Evolutionary conservation across 352 stramenopile species (phyloP).

Genomic region (Phytophthora pinifolia): DNA sequence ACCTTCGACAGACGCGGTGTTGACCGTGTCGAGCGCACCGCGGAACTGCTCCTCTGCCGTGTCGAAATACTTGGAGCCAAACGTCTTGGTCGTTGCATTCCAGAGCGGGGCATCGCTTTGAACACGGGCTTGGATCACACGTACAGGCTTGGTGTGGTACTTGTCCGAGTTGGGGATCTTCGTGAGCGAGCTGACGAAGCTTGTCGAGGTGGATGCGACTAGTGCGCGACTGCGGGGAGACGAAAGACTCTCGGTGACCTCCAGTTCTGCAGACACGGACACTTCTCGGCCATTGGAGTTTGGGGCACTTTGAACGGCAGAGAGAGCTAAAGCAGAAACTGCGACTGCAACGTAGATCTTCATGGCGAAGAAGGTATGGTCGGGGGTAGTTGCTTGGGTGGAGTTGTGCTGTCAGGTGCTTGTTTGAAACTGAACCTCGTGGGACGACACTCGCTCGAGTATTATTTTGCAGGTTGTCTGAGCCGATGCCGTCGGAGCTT

Average conservation of each 20-base stretch:
- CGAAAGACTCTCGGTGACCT: constrained; percentile 11
- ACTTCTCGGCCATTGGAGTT: constrained; percentile 16
- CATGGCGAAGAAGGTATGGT: constrained; percentile 6
- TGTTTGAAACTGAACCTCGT: constrained; percentile 22
- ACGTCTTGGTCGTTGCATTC: constrained; percentile 40
- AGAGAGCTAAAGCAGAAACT: constrained; percentile 15
- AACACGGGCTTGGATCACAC: constrained; percentile 60
- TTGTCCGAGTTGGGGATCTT: constrained; percentile 37
- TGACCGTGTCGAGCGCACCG: constrained; percentile 40
- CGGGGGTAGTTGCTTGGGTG: background rate
- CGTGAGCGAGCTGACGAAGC: constrained; percentile 27
- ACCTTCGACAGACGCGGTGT: constrained; percentile 48
- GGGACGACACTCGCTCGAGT: too few relatives aligned
- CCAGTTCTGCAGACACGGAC: constrained; percentile 21
- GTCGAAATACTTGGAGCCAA: constrained; percentile 41
- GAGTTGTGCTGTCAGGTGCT: background rate
- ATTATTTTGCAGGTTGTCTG: too few relatives aligned
- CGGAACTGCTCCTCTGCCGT: constrained; percentile 36
- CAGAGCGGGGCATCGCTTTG: constrained; percentile 57
- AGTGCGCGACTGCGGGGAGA: constrained; percentile 15
- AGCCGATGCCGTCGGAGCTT: too few relatives aligned
- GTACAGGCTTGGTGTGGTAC: constrained; percentile 60
- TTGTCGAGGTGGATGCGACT: constrained; percentile 16
- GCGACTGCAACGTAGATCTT: constrained; percentile 26
- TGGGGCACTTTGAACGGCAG: constrained; percentile 1